phyloP scores from a whole-genome alignment of 1,284 basidiomycete species.

The Cutaneotrichosporon curvatum region DNA sequence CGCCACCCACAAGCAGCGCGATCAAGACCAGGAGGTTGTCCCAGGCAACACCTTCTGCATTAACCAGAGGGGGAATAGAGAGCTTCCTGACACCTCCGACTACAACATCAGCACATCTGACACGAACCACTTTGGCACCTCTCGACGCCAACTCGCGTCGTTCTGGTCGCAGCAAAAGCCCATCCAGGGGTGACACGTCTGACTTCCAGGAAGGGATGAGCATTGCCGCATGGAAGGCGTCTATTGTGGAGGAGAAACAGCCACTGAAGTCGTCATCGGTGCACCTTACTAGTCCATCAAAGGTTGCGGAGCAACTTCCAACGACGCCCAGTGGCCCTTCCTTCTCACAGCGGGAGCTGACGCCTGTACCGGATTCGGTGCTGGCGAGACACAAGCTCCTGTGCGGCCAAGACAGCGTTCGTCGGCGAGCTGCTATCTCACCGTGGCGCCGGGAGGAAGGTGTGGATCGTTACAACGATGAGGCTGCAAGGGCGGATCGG shows the following conservation, averaged over 20 bases:
- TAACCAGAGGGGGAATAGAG: neutral
- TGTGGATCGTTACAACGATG: neutral
- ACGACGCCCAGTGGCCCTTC: neutral
- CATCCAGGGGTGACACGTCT: too few species aligned
- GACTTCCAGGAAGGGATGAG: too few species aligned
- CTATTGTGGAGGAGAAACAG: too few species aligned
- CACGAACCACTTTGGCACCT: too few species aligned
- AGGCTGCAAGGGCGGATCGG: neutral
- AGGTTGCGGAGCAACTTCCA: neutral
- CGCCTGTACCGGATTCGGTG: conserved; percentile 18
- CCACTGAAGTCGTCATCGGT: too few species aligned
- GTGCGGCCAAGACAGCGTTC: conserved; percentile 20
- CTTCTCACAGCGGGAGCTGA: neutral
- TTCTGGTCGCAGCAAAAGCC: too few species aligned
- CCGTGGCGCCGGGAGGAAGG: conserved; percentile 13
- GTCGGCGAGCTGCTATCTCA: conserved; percentile 6
- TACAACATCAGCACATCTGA: neutral
- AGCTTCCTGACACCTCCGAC: conserved; percentile 13
- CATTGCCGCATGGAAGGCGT: too few species aligned
- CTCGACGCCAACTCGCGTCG: too few species aligned
- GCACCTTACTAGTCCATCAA: too few species aligned
- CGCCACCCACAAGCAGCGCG: conserved; percentile 1
- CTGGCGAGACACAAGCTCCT: conserved; percentile 21
- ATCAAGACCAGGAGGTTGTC: neutral
- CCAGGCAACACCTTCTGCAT: conserved; percentile 1